A percentile compares a stretch with the other conserved stretches of the same genome.
Conservation (phyloP, 164 flowering plant species). For the Cinnamomum micranthum region DNA sequence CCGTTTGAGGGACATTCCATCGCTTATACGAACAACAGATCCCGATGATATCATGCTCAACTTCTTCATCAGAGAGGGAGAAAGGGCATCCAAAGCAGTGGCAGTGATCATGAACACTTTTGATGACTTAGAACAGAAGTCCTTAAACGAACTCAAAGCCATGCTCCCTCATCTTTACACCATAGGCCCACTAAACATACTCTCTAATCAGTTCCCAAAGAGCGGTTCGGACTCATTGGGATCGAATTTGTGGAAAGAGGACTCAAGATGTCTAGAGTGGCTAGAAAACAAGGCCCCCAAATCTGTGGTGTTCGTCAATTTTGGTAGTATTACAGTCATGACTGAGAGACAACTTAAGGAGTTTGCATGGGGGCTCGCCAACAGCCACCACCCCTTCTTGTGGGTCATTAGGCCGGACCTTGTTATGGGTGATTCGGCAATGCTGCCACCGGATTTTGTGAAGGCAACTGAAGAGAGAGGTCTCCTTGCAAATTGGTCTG, state of each 20-base stretch:
- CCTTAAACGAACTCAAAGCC: constrained; percentile 2
- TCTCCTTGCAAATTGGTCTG: constrained; percentile 9
- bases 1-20: constrained; percentile 7
- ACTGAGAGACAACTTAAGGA: constrained; percentile 5
- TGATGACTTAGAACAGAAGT: constrained; percentile 14
- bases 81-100: constrained; percentile 14
- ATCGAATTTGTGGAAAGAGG: constrained; percentile 11
- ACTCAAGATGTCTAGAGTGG: neutral
- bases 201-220: neutral
- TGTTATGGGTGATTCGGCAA: constrained; percentile 15
- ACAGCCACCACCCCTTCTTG: constrained; percentile 13
- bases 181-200: constrained; percentile 9
- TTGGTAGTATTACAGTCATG: constrained; percentile 1
- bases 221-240: neutral
- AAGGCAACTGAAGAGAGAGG: constrained; percentile 10
- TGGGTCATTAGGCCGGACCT: constrained; percentile 11
- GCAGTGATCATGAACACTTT: constrained; percentile 30
- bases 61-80: neutral
- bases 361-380: constrained; percentile 18
- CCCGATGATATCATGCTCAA: constrained; percentile 11
- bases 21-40: constrained; percentile 10
- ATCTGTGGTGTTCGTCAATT: constrained; percentile 3
- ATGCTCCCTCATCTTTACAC: constrained; percentile 6
- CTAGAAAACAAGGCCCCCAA: neutral
- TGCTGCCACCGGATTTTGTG: constrained; percentile 9